phyloP scores from a whole-genome alignment of 1,284 basidiomycete species.

The Leccinum subspadiceum region DNA sequence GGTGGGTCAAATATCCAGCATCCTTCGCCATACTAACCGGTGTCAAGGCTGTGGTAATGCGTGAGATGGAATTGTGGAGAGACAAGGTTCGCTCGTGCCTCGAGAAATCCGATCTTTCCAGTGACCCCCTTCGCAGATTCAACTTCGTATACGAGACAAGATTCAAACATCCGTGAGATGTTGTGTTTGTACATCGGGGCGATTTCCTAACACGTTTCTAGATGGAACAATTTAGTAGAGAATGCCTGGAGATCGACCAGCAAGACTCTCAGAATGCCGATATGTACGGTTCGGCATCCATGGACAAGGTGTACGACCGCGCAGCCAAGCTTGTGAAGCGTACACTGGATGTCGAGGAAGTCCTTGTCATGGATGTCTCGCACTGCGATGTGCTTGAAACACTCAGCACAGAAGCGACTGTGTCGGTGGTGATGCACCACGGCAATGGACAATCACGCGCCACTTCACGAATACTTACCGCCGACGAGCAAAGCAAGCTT shows the following conservation, averaged over 20 bases:
- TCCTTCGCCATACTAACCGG: conserved; percentile 8
- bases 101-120: neutral
- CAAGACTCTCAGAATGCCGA: conserved; percentile 37
- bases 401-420: conserved; percentile 61
- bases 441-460: conserved; percentile 34
- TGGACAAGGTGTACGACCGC: conserved; percentile 86
- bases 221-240: conserved; percentile 95
- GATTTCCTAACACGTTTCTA: conserved; percentile 27
- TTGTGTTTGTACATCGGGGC: neutral
- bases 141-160: conserved; percentile 84
- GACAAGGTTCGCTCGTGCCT: conserved; percentile 68
- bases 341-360: conserved; percentile 90
- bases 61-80: conserved; percentile 93
- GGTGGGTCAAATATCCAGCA: conserved; percentile 30
- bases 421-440: conserved; percentile 60
- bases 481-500: conserved; percentile 75
- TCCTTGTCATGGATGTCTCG: conserved; percentile 89
- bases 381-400: conserved; percentile 87
- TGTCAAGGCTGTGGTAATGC: conserved; percentile 79
- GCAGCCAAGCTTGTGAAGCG: conserved; percentile 86
- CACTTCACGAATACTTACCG: conserved; percentile 52
- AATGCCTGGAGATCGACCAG: conserved; percentile 90
- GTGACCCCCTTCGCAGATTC: conserved; percentile 53
- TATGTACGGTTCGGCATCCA: conserved; percentile 48
- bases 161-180: conserved; percentile 80